A percentile compares a stretch with the other conserved stretches of the same genome.
These are phyloP conservation scores for Aspergillus pseudonomiae DNA, from an alignment of 2,329 filamentous ascomycete genomes.

Conservation along the genomic window DNA sequence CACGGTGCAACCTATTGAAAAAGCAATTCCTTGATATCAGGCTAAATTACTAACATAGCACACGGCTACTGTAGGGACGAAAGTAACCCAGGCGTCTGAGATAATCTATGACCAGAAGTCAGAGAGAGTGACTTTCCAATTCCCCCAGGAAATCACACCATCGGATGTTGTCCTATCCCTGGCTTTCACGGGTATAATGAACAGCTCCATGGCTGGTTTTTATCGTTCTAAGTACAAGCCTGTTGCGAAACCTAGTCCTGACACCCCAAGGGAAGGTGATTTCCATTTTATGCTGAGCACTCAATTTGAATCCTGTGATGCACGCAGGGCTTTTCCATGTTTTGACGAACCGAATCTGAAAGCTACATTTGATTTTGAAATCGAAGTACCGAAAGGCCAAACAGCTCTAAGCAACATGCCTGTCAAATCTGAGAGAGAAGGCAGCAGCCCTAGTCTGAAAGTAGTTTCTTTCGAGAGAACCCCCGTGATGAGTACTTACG, in stretches of 20 bases:
- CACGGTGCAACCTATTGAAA: neutral
- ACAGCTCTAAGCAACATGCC: slow-evolving; percentile 96
- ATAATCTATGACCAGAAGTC: slow-evolving; percentile 81
- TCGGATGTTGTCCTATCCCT: slow-evolving; percentile 71
- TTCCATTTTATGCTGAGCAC: slow-evolving; percentile 82
- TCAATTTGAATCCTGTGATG: slow-evolving; percentile 96
- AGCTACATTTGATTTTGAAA: slow-evolving; percentile 89
- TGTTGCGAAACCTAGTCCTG: slow-evolving; percentile 67
- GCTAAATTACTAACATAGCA: neutral
- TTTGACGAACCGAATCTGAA: slow-evolving; percentile 98
- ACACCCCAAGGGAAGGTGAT: slow-evolving; percentile 73
- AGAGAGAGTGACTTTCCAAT: slow-evolving; percentile 79
- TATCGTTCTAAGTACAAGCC: slow-evolving; percentile 95
- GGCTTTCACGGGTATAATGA: slow-evolving; percentile 78
- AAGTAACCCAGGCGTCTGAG: slow-evolving; percentile 57
- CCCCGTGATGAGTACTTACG: slow-evolving; percentile 86
- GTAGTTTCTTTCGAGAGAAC: slow-evolving; percentile 78
- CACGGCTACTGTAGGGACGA: slow-evolving; percentile 24
- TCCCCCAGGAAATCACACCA: slow-evolving; percentile 70
- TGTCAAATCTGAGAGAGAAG: slow-evolving; percentile 70
- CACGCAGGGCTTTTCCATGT: slow-evolving; percentile 91
- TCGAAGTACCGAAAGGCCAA: slow-evolving; percentile 87
- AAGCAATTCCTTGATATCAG: slow-evolving; percentile 1
- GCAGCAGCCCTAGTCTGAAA: slow-evolving; percentile 66
- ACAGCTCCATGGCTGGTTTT: slow-evolving; percentile 90